Evolutionary conservation across 2,329 filamentous ascomycete genomes (phyloP).

Genomic region (Metarhizium album): DNA sequence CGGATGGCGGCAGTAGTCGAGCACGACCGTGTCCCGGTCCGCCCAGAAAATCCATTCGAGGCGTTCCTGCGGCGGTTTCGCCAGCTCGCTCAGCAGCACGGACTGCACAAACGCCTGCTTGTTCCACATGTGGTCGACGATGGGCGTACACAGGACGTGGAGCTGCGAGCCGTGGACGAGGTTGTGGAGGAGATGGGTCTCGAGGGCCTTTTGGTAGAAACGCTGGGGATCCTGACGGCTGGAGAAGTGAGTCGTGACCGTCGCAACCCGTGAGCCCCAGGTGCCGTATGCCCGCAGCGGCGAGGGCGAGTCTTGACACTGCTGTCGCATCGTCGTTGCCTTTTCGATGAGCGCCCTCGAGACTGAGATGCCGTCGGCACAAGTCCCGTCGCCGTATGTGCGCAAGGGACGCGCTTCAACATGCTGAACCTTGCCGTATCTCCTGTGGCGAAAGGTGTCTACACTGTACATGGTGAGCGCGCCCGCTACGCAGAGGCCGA

Average conservation of each 20-base stretch:
- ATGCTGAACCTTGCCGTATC: too few relatives aligned
- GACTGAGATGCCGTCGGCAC: too few relatives aligned
- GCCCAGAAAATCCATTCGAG: conserved; percentile 12
- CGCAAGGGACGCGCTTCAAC: too few relatives aligned
- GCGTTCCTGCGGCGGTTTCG: conserved; percentile 7
- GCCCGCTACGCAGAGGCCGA: neutral
- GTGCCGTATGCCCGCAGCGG: neutral
- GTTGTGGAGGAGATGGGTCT: neutral
- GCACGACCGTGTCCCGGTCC: conserved; percentile 11
- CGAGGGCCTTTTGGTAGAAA: neutral
- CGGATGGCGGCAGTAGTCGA: conserved; percentile 9
- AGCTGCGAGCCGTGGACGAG: neutral
- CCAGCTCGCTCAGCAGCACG: conserved; percentile 9
- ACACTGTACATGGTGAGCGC: neutral
- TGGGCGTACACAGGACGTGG: neutral
- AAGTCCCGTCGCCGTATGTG: too few relatives aligned
- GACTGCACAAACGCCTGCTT: neutral
- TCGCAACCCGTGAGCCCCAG: neutral
- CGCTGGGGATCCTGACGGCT: neutral
- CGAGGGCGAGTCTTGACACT: neutral
- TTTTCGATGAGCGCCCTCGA: neutral
- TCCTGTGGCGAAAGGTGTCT: too few relatives aligned
- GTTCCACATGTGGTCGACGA: neutral
- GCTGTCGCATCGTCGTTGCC: neutral
- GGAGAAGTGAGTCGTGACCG: neutral